Evolutionary conservation across 139 green algal genomes (phyloP).

Genomic region (Gonium pectorale): DNA sequence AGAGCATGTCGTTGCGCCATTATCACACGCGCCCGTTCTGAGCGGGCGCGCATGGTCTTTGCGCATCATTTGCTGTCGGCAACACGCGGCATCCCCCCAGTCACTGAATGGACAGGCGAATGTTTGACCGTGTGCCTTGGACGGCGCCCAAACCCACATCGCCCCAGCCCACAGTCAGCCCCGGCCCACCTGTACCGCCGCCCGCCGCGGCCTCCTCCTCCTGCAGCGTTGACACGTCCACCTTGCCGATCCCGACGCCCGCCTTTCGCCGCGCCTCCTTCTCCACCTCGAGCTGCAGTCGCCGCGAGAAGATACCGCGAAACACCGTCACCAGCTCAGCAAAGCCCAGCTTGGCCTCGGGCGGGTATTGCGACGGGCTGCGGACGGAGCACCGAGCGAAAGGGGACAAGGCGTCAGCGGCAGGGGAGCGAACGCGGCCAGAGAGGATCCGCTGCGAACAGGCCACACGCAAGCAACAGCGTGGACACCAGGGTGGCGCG

Average conservation of each 20-base stretch:
- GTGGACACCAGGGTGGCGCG: no score
- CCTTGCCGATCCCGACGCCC: constrained; percentile 35
- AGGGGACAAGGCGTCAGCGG: no score
- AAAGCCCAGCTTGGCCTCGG: constrained; percentile 78
- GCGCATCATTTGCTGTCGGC: neutral
- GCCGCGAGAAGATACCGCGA: constrained; percentile 69
- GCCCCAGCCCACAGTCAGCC: neutral
- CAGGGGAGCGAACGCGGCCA: no score
- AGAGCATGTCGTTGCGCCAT: constrained; percentile 30
- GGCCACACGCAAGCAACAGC: no score
- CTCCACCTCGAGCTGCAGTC: constrained; percentile 65
- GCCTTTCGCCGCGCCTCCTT: constrained; percentile 43
- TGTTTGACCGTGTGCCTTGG: constrained; percentile 26
- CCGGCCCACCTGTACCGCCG: neutral
- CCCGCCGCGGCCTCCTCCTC: constrained; percentile 48
- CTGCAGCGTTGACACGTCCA: constrained; percentile 44
- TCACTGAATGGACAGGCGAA: constrained; percentile 26
- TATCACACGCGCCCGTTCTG: constrained; percentile 33
- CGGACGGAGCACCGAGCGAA: no score
- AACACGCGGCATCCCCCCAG: constrained; percentile 31
- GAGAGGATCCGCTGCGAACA: no score
- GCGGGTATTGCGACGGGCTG: constrained; percentile 68
- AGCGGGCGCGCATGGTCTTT: constrained; percentile 31
- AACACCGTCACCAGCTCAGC: constrained; percentile 76
- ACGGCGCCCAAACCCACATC: neutral